Conservation (phyloP, 2,329 filamentous ascomycete species). For the Albifimbria verrucaria region DNA sequence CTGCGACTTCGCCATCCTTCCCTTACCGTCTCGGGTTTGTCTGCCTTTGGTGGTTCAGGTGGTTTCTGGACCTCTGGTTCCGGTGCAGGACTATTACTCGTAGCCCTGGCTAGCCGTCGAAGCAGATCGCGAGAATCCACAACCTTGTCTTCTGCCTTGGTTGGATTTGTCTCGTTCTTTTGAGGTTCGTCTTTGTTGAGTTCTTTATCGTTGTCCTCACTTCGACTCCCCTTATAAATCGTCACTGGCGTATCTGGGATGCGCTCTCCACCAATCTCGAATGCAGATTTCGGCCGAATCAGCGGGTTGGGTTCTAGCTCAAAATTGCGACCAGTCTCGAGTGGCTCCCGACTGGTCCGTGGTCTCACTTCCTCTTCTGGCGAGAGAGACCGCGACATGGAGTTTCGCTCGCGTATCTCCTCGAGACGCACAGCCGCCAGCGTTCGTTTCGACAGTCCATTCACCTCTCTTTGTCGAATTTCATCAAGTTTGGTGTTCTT, state of each 20-base stretch:
- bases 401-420: conserved; percentile 51
- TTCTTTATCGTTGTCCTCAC: conserved; percentile 7
- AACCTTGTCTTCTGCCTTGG: conserved; percentile 15
- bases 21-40: not conserved
- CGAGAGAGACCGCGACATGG: conserved; percentile 39
- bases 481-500: conserved; percentile 48
- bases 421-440: conserved; percentile 48
- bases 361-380: conserved; percentile 33
- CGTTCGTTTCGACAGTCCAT: conserved; percentile 41
- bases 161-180: conserved; percentile 14
- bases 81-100: conserved; percentile 39
- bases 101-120: conserved; percentile 44
- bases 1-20: not conserved
- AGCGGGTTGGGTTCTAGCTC: conserved; percentile 14
- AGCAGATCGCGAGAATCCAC: conserved; percentile 47
- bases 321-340: conserved; percentile 8
- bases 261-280: conserved; percentile 26
- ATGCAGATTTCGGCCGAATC: conserved; percentile 18
- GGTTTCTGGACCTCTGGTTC: conserved; percentile 1
- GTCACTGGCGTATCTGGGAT: conserved; percentile 39
- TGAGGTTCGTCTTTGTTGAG: conserved; percentile 5
- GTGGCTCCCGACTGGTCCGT: conserved; percentile 18
- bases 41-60: not conserved
- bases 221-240: conserved; percentile 28
- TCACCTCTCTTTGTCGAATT: conserved; percentile 40